Evolutionary conservation across 1,139 yeast genomes (phyloP), one percentile per base, ranked within the genome.

Genomic region (Lodderomyces jiufengensis): DNA sequence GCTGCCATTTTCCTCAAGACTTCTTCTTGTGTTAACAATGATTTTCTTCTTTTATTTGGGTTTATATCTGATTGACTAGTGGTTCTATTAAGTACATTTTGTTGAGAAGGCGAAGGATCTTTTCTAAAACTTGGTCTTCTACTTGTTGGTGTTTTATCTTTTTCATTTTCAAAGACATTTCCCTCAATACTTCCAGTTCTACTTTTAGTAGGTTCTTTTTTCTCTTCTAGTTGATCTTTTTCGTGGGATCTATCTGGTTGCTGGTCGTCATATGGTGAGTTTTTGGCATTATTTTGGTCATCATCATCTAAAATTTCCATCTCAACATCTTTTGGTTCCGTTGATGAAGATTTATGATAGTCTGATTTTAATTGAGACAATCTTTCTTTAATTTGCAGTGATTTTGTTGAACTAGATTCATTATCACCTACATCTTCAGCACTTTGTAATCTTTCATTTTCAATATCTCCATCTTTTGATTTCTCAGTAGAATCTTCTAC

Each of bases 301-400:
- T 24, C 38, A 9, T 36, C 31, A 13, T 32, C 37, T 18, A 9
- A 5, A 13, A 9, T 22, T 6, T 21, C 40, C 13, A 3, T 18
- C 9, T 20, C 29, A 24, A 5, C 27, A 5, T 24, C 27, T 24
- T 11, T 11, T 8, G 27, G 27, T 8, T n/a, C 23, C 10, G 20
- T 10, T 16, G 34, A 12, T 15, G 24, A 9, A 18, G 22, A 24
- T 35, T 32, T 29, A 8, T 27, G 36, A 21, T 30, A 31, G 11
- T 41, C 43, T n/a, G 31, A 38, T 25, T 42, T 40, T 29, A 40
- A 37, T 28, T 38, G 38, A 2, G 36, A 36, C 16, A 40, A 30
- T 24, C 41, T 32, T 6, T 12, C 15, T 27, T 15, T 12, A 5
- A 18, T 18, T 5, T 18, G 20, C 20, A 18, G 20, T 18, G 20